Evolutionary conservation across 805 yeast species (phyloP), one percentile per base, ranked within the genome.

Genomic region (Novakomyces olei): DNA sequence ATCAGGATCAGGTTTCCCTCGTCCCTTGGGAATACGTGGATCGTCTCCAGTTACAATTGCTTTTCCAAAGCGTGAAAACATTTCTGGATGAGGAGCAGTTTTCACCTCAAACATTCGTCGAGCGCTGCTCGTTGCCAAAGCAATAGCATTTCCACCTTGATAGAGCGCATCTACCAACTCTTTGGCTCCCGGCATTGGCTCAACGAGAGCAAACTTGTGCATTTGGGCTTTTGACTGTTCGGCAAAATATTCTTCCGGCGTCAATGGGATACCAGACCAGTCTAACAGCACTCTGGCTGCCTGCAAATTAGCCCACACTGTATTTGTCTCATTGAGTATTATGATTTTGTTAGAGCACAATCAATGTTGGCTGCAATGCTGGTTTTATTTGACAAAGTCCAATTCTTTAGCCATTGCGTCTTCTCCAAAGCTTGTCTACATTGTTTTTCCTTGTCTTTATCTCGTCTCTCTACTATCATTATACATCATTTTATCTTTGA

Each of bases 1-100:
- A 49, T 83, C 91, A 2, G 98, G 98, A 37, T 61, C 60, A 9
- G 99, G 99, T 50, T 88, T 88, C 4, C 98, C 96, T 39, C 72
- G 64, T 3, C 94, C 96, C 10, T 57, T 60, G 2, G 85, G 77
- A 36, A 88, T 69, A 28, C 92, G 64, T 23, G 67, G 57, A 47
- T 88, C 88, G 55, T 88, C 98, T 4, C 96, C 96, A 1, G 85
- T 74, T 23, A 85, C 75, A 15, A 76, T 59, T 40, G 72, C 77
- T 5, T 51, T 51, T 9, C 61, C 59, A 46, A 88, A 88, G 20
- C 63, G 47, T 2, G 63, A 62, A 42, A 79, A 77, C 1, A 71
- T 69, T n/a, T 65, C 53, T 15, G 55, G 50, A 31, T 81, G 58
- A 47, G 78, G 85, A 5, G 49, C 57, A 0, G 95, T 83, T 50